Base-by-base conservation (phyloP, 2,329 filamentous ascomycete genomes). In the Mycogone perniciosa region DNA sequence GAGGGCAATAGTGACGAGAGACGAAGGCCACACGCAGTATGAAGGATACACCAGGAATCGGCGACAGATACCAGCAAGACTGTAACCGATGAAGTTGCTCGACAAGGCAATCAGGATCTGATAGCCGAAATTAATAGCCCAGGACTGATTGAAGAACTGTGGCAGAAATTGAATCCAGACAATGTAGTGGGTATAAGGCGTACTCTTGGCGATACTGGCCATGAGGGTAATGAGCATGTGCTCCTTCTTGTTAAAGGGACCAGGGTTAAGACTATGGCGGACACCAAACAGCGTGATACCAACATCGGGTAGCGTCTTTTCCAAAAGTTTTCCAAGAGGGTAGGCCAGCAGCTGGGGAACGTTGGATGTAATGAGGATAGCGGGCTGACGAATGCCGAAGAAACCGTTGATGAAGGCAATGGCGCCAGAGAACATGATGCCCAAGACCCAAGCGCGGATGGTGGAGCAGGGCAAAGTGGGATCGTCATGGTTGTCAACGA, bases 191-290 rank as follows among this genome's bases (percentile, higher is more conserved):
- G 73, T 75, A 58, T 76, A 76, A 1, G 74, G 73, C 7, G 66
- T 62, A 50, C 67, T 67, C 55, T 67, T 73, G 31, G 70, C 70
- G 4, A 75, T 74, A 61, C 82, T 81, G 45, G 80, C 76, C 70
- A 79, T 79, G 55, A 80, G 76, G 3, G 76, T 76, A 34, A 80
- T 76, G n/a, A 82, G 63, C 69, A 79, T 77, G 57, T 82, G 79
- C 61, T 82, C 79, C 59, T 82, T 82, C 57, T 74, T 74, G 45
- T 73, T 77, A 61, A 81, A 82, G 0, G 70, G 71, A 0, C 77
- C 76, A 0, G 78, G 76, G 54, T 80, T 81, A 10, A 80, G 64
- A 7, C 67, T 69, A 53, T 75, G 67, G 7, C 67, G 64, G 1
- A 63, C 54, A 0, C 74, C 74, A 46, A 65, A 65, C 5, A 76